Conservation (phyloP, 83 land plant genomes). For the Picea abies region DNA sequence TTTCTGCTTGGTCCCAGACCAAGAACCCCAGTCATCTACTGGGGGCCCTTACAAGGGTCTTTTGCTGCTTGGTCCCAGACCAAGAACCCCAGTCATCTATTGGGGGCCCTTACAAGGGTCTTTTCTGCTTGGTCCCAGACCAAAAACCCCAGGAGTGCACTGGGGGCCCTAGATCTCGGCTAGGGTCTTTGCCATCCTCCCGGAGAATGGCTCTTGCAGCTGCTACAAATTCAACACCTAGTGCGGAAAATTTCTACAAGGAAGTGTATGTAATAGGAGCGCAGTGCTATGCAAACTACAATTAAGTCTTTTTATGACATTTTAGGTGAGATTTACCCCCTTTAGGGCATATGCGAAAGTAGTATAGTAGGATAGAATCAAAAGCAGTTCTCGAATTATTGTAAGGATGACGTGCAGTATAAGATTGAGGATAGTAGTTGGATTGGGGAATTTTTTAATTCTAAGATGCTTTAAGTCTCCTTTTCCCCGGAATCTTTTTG, state of each 20-base stretch:
- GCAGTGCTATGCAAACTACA: conserved; percentile 50
- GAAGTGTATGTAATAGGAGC: conserved; percentile 38
- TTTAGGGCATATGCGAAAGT: not conserved
- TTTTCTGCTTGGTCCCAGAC: too few relatives aligned
- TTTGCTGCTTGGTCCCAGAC: too few relatives aligned
- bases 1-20: too few relatives aligned
- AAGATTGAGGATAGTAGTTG: conserved; percentile 3
- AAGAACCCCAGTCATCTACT: too few relatives aligned
- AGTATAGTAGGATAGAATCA: not conserved
- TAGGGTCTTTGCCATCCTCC: too few relatives aligned
- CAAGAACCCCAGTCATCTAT: too few relatives aligned
- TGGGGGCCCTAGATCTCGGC: too few relatives aligned
- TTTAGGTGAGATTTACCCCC: conserved; percentile 34
- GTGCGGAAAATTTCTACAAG: not conserved
- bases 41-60: too few relatives aligned
- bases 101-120: too few relatives aligned
- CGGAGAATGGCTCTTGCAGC: too few relatives aligned
- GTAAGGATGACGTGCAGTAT: not conserved
- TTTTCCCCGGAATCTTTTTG: not conserved
- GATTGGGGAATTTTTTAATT: conserved; percentile 11
- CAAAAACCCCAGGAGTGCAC: too few relatives aligned
- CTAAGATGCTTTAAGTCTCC: conserved; percentile 8
- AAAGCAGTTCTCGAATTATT: not conserved
- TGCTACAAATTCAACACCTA: too few relatives aligned
- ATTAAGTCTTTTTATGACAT: conserved; percentile 62